Conservation (phyloP, 805 yeast genomes). For the Lipomyces starkeyi region DNA sequence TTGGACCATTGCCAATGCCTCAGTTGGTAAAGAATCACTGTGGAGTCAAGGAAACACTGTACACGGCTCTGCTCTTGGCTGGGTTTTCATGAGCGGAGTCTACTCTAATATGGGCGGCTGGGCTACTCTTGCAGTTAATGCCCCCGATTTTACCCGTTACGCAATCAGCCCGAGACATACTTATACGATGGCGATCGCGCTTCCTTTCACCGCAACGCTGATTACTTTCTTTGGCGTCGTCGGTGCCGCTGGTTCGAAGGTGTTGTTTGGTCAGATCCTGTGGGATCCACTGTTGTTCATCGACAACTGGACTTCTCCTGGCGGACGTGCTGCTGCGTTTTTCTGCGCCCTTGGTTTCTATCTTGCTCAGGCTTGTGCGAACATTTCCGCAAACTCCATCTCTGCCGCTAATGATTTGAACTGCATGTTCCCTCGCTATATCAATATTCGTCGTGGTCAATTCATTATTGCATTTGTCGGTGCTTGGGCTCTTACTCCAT, state of each 20-base stretch:
- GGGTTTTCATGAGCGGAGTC: conserved; percentile 79
- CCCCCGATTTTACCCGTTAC: conserved; percentile 57
- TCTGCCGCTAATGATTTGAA: conserved; percentile 58
- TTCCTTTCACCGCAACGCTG: conserved; percentile 48
- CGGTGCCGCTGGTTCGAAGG: conserved; percentile 43
- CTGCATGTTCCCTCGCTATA: conserved; percentile 54
- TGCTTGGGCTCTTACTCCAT: conserved; percentile 72
- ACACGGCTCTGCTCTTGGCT: conserved; percentile 67
- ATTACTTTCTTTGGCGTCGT: conserved; percentile 39
- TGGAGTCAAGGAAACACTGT: conserved; percentile 54
- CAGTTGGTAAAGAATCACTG: conserved; percentile 68
- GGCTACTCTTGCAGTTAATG: conserved; percentile 54
- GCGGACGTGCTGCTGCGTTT: conserved; percentile 81
- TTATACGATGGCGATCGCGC: conserved; percentile 59
- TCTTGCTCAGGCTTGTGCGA: conserved; percentile 78
- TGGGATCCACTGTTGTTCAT: conserved; percentile 58
- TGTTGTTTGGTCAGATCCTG: conserved; percentile 49
- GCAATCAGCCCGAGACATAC: conserved; percentile 50
- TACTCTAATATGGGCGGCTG: conserved; percentile 34
- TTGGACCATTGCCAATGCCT: conserved; percentile 64
- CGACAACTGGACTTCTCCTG: conserved; percentile 49
- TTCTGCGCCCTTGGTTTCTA: conserved; percentile 73
- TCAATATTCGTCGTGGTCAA: conserved; percentile 64
- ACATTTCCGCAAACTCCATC: conserved; percentile 64
- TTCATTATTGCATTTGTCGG: conserved; percentile 76